Evolutionary conservation across 2,329 filamentous ascomycete species (phyloP).

Genomic region (Pseudopithomyces chartarum): DNA sequence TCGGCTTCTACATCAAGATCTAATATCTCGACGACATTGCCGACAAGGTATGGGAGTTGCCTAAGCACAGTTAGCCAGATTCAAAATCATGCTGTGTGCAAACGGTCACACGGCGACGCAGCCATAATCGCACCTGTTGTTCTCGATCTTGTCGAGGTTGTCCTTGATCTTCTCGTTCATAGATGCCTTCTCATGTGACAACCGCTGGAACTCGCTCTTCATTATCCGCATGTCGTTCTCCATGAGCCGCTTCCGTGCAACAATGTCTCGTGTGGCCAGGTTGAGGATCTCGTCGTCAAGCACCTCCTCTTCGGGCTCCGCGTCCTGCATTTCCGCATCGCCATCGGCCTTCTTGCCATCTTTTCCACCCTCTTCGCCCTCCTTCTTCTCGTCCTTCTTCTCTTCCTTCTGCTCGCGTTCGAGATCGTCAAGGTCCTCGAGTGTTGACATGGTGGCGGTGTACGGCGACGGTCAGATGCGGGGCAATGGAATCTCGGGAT

Average conservation of each 20-base stretch:
- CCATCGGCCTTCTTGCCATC: slow-evolving; percentile 65
- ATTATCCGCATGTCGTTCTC: slow-evolving; percentile 99
- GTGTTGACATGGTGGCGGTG: slow-evolving; percentile 73
- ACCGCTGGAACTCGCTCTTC: slow-evolving; percentile 93
- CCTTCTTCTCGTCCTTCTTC: slow-evolving; percentile 64
- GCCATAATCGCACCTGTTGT: slow-evolving; percentile 75
- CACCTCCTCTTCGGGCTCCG: slow-evolving; percentile 69
- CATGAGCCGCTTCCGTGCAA: slow-evolving; percentile 85
- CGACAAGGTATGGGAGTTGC: slow-evolving; percentile 96
- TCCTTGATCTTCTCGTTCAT: slow-evolving; percentile 99
- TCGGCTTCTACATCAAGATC: slow-evolving; percentile 96
- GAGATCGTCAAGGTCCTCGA: slow-evolving; percentile 89
- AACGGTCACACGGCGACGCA: background rate
- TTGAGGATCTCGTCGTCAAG: slow-evolving; percentile 92
- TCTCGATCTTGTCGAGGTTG: slow-evolving; percentile 98
- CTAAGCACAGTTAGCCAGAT: slow-evolving; percentile 52
- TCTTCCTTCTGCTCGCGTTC: slow-evolving; percentile 78
- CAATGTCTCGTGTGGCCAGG: slow-evolving; percentile 92
- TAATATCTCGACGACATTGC: slow-evolving; percentile 95
- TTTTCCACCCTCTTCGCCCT: slow-evolving; percentile 56
- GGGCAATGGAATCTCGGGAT: background rate
- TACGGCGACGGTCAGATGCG: slow-evolving; percentile 11
- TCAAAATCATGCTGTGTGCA: background rate
- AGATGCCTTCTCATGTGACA: slow-evolving; percentile 91
- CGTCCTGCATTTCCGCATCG: slow-evolving; percentile 92